Evolutionary conservation across 2,329 filamentous ascomycete genomes (phyloP).

Genomic region (Erysiphe pulchra): DNA sequence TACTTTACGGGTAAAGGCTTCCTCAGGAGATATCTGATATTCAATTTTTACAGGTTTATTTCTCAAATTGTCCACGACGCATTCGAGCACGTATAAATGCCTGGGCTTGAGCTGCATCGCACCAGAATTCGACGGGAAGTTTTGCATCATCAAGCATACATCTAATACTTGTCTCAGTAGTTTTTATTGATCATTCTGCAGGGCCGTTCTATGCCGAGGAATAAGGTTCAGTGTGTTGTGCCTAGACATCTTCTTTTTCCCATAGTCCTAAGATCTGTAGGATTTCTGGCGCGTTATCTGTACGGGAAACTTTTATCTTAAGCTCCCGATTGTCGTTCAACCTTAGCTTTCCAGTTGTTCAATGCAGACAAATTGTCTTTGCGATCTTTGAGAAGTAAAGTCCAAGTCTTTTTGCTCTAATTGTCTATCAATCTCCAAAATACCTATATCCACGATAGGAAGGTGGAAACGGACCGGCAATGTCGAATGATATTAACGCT

Average conservation of each 20-base stretch:
- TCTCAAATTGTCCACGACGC: background rate
- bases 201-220: background rate
- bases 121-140: background rate
- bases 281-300: constrained; percentile 1
- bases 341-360: background rate
- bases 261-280: background rate
- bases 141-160: constrained; percentile 1
- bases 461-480: background rate
- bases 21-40: background rate
- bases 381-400: background rate
- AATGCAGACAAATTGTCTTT: background rate
- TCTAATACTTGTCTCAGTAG: background rate
- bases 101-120: background rate
- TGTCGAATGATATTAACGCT: background rate
- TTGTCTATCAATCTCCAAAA: background rate
- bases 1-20: background rate
- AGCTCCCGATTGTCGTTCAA: background rate
- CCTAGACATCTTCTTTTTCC: constrained; percentile 1
- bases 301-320: background rate
- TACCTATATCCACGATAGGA: background rate
- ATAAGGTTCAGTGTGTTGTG: background rate
- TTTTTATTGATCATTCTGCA: background rate
- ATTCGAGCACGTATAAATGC: constrained; percentile 1
- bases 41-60: background rate
- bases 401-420: background rate